Conservation (phyloP, 1,284 basidiomycete genomes). For the Ceratobasidium sp. region DNA sequence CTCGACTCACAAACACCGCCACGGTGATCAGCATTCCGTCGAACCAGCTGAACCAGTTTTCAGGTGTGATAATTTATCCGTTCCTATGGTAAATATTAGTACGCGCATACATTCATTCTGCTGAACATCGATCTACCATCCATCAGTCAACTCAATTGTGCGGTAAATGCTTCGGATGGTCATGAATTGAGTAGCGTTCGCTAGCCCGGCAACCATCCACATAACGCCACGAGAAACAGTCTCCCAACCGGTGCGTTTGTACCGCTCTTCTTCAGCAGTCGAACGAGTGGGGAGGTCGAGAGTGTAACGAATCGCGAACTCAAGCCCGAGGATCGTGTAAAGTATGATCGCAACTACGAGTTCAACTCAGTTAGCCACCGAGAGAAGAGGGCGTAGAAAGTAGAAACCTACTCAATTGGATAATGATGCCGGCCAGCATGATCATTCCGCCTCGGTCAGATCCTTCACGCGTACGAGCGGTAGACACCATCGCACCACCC, state of each 20-base stretch:
- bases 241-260: conserved; percentile 7
- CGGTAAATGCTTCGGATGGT: conserved; percentile 39
- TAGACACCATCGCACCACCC: conserved; percentile 50
- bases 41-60: conserved; percentile 18
- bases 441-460: conserved; percentile 41
- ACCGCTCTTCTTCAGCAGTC: neutral
- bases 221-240: conserved; percentile 26
- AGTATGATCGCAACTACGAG: neutral
- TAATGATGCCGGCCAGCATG: conserved; percentile 45
- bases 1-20: neutral
- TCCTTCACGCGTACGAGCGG: conserved; percentile 15
- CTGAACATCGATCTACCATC: too few relatives aligned
- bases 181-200: conserved; percentile 36
- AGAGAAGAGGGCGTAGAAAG: neutral
- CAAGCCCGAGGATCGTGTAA: neutral
- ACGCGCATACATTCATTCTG: too few relatives aligned
- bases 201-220: conserved; percentile 37
- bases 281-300: conserved; percentile 3
- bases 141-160: too few relatives aligned
- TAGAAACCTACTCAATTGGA: conserved; percentile 44
- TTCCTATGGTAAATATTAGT: too few relatives aligned
- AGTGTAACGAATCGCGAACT: neutral
- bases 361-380: neutral
- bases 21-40: neutral
- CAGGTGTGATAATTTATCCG: conserved; percentile 6